Percentiles rank a stretch among this genome's conserved stretches.
phyloP scores from a whole-genome alignment of 2,329 filamentous ascomycete species.

The Cladophialophora exuberans region DNA sequence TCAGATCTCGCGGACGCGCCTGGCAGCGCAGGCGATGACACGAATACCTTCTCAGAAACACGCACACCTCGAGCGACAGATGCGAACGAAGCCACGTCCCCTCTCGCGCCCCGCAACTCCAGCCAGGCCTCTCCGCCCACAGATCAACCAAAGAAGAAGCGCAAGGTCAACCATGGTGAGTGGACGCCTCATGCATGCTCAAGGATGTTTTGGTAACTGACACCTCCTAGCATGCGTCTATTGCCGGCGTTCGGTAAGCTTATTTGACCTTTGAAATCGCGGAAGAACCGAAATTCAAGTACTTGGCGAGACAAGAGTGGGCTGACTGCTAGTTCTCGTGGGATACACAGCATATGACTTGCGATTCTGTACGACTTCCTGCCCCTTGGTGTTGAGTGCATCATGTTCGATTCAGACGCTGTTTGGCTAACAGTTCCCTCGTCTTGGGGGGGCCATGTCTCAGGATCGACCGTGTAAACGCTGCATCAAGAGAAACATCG shows the following conservation, averaged over 20 bases:
- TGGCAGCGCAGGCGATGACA: conserved; percentile 28
- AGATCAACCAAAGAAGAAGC: conserved; percentile 77
- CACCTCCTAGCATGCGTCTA: conserved; percentile 76
- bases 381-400: conserved; percentile 17
- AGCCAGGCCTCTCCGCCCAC: conserved; percentile 32
- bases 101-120: conserved; percentile 23
- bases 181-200: conserved; percentile 25
- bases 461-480: conserved; percentile 94
- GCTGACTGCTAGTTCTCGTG: conserved; percentile 50
- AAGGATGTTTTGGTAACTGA: conserved; percentile 33
- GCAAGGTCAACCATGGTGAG: conserved; percentile 86
- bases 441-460: conserved; percentile 38
- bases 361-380: conserved; percentile 69
- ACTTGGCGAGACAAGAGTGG: conserved; percentile 39
- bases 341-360: conserved; percentile 80
- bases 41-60: conserved; percentile 23
- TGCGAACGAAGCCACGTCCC: conserved; percentile 26
- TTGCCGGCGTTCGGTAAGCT: conserved; percentile 83
- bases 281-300: conserved; percentile 26
- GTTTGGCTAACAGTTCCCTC: conserved; percentile 41
- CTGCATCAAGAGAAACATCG: conserved; percentile 98
- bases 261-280: conserved; percentile 14
- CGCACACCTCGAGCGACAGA: conserved; percentile 24
- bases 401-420: conserved; percentile 32
- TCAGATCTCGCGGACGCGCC: conserved; percentile 33